Evolutionary conservation across 2,329 filamentous ascomycete species (phyloP).

Genomic region (Calonectria pseudoreteaudii): DNA sequence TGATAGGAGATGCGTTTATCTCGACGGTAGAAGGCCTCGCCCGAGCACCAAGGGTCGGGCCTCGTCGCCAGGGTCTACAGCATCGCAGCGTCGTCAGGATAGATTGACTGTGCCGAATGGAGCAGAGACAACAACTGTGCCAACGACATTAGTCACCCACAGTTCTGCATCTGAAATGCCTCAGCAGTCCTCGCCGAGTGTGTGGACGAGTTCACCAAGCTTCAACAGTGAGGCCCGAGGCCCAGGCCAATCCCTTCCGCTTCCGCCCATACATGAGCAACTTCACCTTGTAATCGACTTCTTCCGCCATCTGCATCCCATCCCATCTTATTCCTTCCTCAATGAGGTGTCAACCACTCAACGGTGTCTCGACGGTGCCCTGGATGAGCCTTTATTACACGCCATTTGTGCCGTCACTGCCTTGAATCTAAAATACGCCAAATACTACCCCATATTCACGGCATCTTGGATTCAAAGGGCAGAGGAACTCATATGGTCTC

Average conservation of each 20-base stretch:
- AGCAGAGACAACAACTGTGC: background rate
- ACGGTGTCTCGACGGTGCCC: conserved; percentile 59
- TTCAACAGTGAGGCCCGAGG: background rate
- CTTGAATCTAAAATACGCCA: conserved; percentile 48
- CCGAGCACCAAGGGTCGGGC: background rate
- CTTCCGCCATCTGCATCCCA: conserved; percentile 40
- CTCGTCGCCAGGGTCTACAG: background rate
- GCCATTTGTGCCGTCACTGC: conserved; percentile 54
- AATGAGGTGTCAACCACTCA: conserved; percentile 64
- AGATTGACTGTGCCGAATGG: background rate
- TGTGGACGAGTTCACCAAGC: conserved; percentile 1
- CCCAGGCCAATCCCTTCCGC: background rate
- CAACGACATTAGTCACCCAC: background rate
- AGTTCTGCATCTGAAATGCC: background rate
- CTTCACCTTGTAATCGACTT: conserved; percentile 38
- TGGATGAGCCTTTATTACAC: conserved; percentile 57
- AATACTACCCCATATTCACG: conserved; percentile 44
- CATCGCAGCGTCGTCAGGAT: background rate
- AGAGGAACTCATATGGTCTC: conserved; percentile 56
- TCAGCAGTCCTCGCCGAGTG: background rate
- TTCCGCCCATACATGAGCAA: conserved; percentile 29
- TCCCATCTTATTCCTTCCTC: conserved; percentile 50
- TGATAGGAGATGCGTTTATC: conserved; percentile 41
- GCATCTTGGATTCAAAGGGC: conserved; percentile 59
- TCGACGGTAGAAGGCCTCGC: background rate